Conservation (phyloP, 2,329 filamentous ascomycete species). For the Aureobasidium sp. region DNA sequence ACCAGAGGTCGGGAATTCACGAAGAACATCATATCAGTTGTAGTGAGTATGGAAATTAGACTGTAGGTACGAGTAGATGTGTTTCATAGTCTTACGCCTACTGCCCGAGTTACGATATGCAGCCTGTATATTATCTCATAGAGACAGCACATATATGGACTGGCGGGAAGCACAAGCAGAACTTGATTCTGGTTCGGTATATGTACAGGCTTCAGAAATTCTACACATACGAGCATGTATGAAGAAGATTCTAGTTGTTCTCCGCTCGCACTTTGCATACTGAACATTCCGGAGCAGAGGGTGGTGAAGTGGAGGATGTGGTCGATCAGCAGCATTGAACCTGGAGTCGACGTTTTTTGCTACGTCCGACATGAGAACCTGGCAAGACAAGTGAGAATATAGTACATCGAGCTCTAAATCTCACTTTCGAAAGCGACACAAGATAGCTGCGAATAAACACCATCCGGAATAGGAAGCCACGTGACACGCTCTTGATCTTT, state of each 20-base stretch:
- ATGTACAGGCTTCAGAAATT: too few relatives aligned
- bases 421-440: background rate
- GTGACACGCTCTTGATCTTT: slow-evolving; percentile 11
- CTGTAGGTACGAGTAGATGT: too few relatives aligned
- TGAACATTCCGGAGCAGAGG: too few relatives aligned
- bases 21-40: background rate
- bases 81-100: too few relatives aligned
- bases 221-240: too few relatives aligned
- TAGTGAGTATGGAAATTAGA: background rate
- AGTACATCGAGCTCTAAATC: background rate
- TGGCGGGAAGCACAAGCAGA: too few relatives aligned
- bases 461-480: background rate
- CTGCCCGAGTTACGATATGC: too few relatives aligned
- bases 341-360: background rate
- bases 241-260: too few relatives aligned
- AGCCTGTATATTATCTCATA: too few relatives aligned
- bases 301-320: background rate
- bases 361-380: background rate
- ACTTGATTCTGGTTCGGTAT: too few relatives aligned
- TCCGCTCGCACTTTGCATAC: too few relatives aligned
- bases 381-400: background rate
- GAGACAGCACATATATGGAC: too few relatives aligned
- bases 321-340: background rate
- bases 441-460: background rate
- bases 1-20: background rate